Conservation (phyloP, 306 rosid genomes). For the Ceratonia siliqua region DNA sequence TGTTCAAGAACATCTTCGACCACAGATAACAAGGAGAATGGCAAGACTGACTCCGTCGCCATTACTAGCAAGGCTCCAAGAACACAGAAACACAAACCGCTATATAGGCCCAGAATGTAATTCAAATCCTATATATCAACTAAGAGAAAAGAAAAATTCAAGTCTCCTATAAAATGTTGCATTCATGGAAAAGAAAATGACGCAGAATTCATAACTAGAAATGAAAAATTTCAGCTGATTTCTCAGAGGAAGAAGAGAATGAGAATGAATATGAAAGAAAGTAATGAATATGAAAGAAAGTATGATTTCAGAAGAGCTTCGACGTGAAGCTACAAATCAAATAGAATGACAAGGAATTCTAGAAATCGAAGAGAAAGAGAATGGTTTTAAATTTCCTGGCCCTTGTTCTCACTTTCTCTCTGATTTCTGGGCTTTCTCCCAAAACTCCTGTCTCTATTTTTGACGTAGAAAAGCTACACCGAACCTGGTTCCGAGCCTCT, state of each 20-base stretch:
- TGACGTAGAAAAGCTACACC: conserved; percentile 52
- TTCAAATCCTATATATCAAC: conserved; percentile 32
- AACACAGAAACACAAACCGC: conserved; percentile 8
- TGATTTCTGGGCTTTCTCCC: conserved; percentile 16
- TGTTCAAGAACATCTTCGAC: conserved; percentile 80
- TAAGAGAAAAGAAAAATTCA: not conserved
- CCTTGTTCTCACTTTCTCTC: conserved; percentile 35
- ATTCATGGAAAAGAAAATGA: not conserved
- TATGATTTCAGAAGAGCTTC: conserved; percentile 31
- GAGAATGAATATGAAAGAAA: conserved; percentile 38
- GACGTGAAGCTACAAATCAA: conserved; percentile 7
- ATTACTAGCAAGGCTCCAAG: conserved; percentile 32
- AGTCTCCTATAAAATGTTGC: conserved; percentile 19
- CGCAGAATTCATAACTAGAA: not conserved
- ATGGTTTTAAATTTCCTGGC: conserved; percentile 21
- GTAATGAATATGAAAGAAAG: conserved; percentile 15
- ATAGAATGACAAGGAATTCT: conserved; percentile 25
- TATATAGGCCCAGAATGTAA: conserved; percentile 1
- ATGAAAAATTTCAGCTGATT: not conserved
- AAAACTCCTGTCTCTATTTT: conserved; percentile 47
- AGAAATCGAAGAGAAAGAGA: conserved; percentile 39
- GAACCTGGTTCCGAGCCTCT: conserved; percentile 84
- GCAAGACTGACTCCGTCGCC: conserved; percentile 61
- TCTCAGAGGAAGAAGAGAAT: conserved; percentile 25
- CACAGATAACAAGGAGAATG: conserved; percentile 72